Evolutionary conservation across 495 filamentous ascomycete genomes (phyloP), one percentile per base, ranked within the genome.

Genomic region (Neurospora sp.): DNA sequence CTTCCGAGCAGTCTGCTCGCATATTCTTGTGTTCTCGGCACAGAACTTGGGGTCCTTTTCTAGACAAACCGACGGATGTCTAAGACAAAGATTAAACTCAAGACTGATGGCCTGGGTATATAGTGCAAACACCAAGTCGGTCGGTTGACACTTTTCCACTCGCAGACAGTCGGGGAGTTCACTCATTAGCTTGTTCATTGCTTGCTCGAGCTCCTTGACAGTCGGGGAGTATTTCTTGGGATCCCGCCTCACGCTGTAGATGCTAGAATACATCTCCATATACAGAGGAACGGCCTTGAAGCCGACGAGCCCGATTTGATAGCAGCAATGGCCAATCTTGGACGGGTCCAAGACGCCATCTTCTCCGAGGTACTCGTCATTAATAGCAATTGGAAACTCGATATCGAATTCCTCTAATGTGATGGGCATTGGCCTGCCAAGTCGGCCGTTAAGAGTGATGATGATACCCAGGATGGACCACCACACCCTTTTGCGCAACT

Each of bases 401-500:
- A 91, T 86, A 77, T 94, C 93, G 76, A 91, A 89, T 77, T 95
- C 92, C 42, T 91, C 88, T 13, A 88, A 72, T 34, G 88, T 84
- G 21, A 95, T 82, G 2, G 90, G 85, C 90, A 94, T 93, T 21
- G 92, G 92, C 45, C 90, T 85, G 38, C 92, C 92, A 38, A 94
- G 85, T 71, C 90, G 92, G 39, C 91, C 91, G 76, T 90, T 90
- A 37, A 94, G 81, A 10, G 87, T 87, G 34, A 91, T 84, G 69
- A 89, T 83, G 19, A 93, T 85, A 34, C 84, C 82, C 24, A 92
- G 78, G 66, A 93, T 83, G 13, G 86, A 83, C 91, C 91, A 95
- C 84, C 92, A 95, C 5, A 90, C 85, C 34, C 93, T 85, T 82
- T 94, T 94, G 34, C 92, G 85, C 75, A 93, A 85, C 78, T 95